Conservation (phyloP, 2,329 filamentous ascomycete species). For the Aspergillus sp. region DNA sequence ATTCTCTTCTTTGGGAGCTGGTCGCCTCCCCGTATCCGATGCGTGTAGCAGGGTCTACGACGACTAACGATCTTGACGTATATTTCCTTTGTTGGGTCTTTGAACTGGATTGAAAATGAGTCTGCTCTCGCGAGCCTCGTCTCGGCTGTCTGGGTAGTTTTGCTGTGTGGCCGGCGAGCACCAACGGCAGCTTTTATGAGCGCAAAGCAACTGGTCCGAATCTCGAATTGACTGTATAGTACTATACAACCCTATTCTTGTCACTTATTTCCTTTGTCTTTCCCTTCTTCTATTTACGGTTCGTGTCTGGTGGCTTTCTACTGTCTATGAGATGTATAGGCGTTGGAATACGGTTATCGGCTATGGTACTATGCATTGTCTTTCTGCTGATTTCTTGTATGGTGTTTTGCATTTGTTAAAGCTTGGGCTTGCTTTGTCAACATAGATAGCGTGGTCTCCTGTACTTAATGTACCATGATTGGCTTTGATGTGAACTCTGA, state of each 20-base stretch:
- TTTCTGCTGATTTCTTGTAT: slow-evolving; percentile 20
- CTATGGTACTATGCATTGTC: neutral
- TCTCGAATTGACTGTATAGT: slow-evolving; percentile 11
- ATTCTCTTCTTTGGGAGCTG: neutral
- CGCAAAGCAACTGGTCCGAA: neutral
- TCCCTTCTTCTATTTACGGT: neutral
- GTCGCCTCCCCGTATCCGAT: slow-evolving; percentile 10
- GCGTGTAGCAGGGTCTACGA: slow-evolving; percentile 30
- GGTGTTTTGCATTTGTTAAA: slow-evolving; percentile 18
- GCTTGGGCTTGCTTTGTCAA: slow-evolving; percentile 13
- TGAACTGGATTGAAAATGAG: slow-evolving; percentile 1
- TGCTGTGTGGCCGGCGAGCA: neutral
- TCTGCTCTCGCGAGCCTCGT: slow-evolving; percentile 12
- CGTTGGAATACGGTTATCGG: slow-evolving; percentile 14
- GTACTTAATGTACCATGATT: neutral
- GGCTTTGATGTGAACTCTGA: neutral
- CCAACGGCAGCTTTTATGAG: neutral
- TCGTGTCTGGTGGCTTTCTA: neutral
- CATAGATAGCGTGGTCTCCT: slow-evolving; percentile 24
- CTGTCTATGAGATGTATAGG: slow-evolving; percentile 4
- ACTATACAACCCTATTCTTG: slow-evolving; percentile 2
- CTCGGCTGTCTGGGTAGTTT: neutral
- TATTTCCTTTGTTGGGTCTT: slow-evolving; percentile 24
- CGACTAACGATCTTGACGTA: slow-evolving; percentile 27
- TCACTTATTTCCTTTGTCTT: slow-evolving; percentile 10